Base-by-base conservation (phyloP, 345 rosid species). In the Arabidopsis thaliana region DNA sequence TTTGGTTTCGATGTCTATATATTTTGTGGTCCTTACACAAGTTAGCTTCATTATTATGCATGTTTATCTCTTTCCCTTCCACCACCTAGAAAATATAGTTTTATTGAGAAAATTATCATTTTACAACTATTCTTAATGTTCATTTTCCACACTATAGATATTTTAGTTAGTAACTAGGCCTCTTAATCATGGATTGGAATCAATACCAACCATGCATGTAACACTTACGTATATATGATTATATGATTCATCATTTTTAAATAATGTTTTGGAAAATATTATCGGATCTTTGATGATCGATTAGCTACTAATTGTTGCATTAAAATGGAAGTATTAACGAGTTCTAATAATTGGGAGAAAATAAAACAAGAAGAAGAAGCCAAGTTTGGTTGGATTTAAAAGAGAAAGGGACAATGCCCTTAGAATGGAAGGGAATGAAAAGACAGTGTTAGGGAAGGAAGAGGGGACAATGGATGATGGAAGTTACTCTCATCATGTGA, bases 381-480 rank as follows among this genome's bases (percentile, higher is more conserved):
- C 76, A 77, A 48, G 67, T 56, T 77, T 56, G 67, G 71, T 77
- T 77, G 67, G 71, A 64, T 55, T 55, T 42, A 77, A 77, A 77
- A 77, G 80, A 77, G 80, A 64, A 70, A 77, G 71, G 48, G 80
- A 70, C 76, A 77, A 70, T 77, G 76, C 59, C 71, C 72, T 77
- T 63, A 70, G 80, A 77, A 77, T 70, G 76, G 71, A 77, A 77
- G 75, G 60, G 71, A 70, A 77, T 77, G 76, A 77, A 69, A 77
- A 77, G 80, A 77, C 76, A 63, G 76, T 77, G 76, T 77, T 77
- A 77, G 66, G 59, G 70, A 69, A 69, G 65, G 65, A 61, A 76
- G 53, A 69, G 79, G 75, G n/a, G 80, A 77, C 80, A 77, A 70
- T 70, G 25, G 75, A 69, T 76, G 75, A 76, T 76, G 79, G 79